Conservation (phyloP, 2,329 filamentous ascomycete genomes). For the Elsinoe batatas region DNA sequence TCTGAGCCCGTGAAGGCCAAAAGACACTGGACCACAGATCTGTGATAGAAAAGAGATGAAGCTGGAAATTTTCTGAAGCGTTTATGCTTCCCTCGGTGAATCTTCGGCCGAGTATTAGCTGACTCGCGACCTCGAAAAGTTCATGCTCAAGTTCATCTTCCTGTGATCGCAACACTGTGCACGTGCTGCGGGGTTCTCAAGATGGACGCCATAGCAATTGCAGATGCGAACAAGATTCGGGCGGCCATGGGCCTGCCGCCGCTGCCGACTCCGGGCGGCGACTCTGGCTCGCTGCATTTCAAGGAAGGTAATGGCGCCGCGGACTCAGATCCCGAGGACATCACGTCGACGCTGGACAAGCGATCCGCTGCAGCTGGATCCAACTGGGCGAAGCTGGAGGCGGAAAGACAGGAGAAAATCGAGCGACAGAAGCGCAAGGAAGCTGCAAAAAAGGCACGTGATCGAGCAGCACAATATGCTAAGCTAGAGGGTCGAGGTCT, state of each 20-base stretch:
- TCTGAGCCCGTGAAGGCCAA: conserved; percentile 48
- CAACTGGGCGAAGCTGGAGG: conserved; percentile 62
- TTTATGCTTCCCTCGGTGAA: background rate
- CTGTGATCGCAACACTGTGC: background rate
- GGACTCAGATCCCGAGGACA: conserved; percentile 53
- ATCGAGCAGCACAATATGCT: conserved; percentile 65
- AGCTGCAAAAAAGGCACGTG: conserved; percentile 77
- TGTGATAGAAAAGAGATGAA: conserved; percentile 36
- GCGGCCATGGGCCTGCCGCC: conserved; percentile 82
- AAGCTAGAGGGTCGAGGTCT: conserved; percentile 74
- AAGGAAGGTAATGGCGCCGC: conserved; percentile 42
- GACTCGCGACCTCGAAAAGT: conserved; percentile 1
- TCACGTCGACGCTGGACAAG: conserved; percentile 73
- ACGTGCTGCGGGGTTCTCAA: conserved; percentile 20
- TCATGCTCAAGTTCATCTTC: conserved; percentile 5
- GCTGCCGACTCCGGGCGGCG: conserved; percentile 65
- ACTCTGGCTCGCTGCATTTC: conserved; percentile 46
- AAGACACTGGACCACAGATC: conserved; percentile 84
- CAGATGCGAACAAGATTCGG: conserved; percentile 89
- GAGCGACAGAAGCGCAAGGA: conserved; percentile 72
- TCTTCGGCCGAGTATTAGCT: background rate
- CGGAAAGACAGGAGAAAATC: conserved; percentile 61
- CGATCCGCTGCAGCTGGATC: conserved; percentile 63
- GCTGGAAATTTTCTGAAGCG: conserved; percentile 9
- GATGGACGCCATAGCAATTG: conserved; percentile 55